Evolutionary conservation across 2,329 filamentous ascomycete genomes (phyloP).

Genomic region (Penicillium sp.): DNA sequence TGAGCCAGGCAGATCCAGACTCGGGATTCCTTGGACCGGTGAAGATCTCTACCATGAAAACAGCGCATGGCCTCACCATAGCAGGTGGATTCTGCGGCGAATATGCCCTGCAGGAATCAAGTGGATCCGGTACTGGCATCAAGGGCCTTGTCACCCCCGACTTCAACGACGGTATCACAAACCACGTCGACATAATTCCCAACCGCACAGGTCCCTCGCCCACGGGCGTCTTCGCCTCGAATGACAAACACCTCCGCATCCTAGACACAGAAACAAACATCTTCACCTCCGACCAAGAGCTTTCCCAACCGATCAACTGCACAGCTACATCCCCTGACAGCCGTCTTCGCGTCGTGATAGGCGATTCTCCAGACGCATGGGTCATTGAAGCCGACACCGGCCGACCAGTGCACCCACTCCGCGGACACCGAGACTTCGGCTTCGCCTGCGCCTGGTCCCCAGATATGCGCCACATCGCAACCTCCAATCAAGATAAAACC

Average conservation of each 20-base stretch:
- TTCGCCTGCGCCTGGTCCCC: constrained; percentile 50
- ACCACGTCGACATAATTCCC: constrained; percentile 56
- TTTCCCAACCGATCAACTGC: constrained; percentile 46
- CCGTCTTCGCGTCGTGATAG: constrained; percentile 46
- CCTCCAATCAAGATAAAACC: constrained; percentile 48
- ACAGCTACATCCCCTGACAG: constrained; percentile 46
- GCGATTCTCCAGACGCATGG: constrained; percentile 44
- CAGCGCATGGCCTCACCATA: constrained; percentile 51
- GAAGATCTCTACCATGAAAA: constrained; percentile 55
- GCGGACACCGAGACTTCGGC: constrained; percentile 45
- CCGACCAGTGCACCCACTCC: constrained; percentile 38
- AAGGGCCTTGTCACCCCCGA: constrained; percentile 36
- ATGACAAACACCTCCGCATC: constrained; percentile 55
- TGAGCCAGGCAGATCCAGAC: constrained; percentile 44
- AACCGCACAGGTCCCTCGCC: constrained; percentile 50
- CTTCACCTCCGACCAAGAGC: constrained; percentile 39
- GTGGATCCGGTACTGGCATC: constrained; percentile 50
- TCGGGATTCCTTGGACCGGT: constrained; percentile 38
- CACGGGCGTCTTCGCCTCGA: constrained; percentile 57
- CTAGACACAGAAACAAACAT: constrained; percentile 53
- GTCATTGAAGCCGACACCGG: constrained; percentile 47
- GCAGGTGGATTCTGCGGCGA: constrained; percentile 59
- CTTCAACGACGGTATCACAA: constrained; percentile 54
- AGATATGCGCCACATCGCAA: constrained; percentile 49
- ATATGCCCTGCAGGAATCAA: constrained; percentile 50